Percentiles rank a stretch among this genome's conserved stretches.
phyloP scores from a whole-genome alignment of 164 flowering plant species.

The Pachysandra terminalis region DNA sequence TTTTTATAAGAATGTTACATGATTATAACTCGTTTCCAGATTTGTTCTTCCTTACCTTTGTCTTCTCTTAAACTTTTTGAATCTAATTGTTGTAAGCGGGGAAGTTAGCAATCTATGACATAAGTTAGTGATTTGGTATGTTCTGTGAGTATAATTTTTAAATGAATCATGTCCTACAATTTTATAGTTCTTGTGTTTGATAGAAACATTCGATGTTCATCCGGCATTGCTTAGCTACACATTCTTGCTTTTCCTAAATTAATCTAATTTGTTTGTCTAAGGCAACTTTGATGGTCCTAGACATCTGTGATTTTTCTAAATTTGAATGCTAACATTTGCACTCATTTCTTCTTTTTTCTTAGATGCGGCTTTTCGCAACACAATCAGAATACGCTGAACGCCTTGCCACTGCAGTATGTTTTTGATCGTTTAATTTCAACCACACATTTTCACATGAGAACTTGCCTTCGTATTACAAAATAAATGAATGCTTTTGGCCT shows the following conservation, averaged over 20 bases:
- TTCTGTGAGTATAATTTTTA: too few species aligned
- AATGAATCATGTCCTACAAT: neutral
- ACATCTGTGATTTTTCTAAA: neutral
- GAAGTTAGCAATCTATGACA: neutral
- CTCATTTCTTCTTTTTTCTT: constrained; percentile 2
- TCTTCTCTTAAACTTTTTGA: neutral
- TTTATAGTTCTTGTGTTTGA: neutral
- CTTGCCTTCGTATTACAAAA: neutral
- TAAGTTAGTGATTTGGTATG: too few species aligned
- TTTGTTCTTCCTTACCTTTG: too few species aligned
- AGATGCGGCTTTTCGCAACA: constrained; percentile 61
- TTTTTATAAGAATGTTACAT: too few species aligned
- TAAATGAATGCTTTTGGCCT: too few species aligned
- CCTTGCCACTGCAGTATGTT: constrained; percentile 78
- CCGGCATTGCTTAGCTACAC: too few species aligned
- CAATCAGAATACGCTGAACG: constrained; percentile 91
- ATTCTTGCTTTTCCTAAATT: neutral
- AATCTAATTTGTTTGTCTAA: neutral
- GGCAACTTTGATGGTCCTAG: neutral
- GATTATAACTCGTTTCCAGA: too few species aligned
- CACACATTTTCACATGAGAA: neutral
- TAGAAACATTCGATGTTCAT: neutral
- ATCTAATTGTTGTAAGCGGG: neutral
- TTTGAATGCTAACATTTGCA: neutral
- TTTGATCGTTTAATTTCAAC: constrained; percentile 1